These are phyloP conservation scores for Citrus glauca DNA, from an alignment of 345 rosid species.

Conservation along the genomic window DNA sequence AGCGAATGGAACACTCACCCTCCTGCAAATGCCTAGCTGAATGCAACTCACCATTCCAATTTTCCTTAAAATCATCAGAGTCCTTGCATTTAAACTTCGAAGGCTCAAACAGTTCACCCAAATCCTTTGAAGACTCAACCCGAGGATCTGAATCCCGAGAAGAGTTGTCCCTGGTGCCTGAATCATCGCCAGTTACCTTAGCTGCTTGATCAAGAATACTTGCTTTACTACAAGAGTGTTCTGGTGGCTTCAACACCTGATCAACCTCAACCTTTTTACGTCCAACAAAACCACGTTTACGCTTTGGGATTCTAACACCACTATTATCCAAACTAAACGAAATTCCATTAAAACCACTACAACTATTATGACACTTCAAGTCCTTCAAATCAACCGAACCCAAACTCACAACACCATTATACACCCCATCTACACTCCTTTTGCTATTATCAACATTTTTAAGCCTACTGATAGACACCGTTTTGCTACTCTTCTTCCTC, in stretches of 20 bases:
- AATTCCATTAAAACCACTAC: conserved; percentile 41
- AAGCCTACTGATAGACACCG: conserved; percentile 51
- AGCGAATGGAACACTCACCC: conserved; percentile 31
- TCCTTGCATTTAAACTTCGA: conserved; percentile 32
- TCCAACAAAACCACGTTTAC: conserved; percentile 77
- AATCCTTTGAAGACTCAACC: neutral
- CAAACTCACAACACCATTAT: conserved; percentile 35
- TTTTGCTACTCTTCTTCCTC: conserved; percentile 61
- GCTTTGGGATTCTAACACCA: conserved; percentile 60
- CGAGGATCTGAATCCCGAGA: conserved; percentile 15
- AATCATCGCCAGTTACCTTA: conserved; percentile 35
- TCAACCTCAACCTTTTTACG: conserved; percentile 58
- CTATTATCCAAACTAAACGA: conserved; percentile 46
- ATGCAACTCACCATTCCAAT: conserved; percentile 20
- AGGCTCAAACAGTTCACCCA: conserved; percentile 9
- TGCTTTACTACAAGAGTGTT: conserved; percentile 29
- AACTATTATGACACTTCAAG: conserved; percentile 32
- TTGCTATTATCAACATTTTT: conserved; percentile 39
- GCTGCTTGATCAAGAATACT: conserved; percentile 31
- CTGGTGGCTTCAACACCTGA: conserved; percentile 35
- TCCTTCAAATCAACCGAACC: conserved; percentile 35
- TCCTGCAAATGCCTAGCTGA: conserved; percentile 35
- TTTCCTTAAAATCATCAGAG: conserved; percentile 35
- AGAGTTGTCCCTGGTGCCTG: conserved; percentile 27
- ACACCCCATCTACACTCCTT: conserved; percentile 45